Base-by-base conservation (phyloP, 2,329 filamentous ascomycete genomes). In the Neopestalotiopsis clavispora region DNA sequence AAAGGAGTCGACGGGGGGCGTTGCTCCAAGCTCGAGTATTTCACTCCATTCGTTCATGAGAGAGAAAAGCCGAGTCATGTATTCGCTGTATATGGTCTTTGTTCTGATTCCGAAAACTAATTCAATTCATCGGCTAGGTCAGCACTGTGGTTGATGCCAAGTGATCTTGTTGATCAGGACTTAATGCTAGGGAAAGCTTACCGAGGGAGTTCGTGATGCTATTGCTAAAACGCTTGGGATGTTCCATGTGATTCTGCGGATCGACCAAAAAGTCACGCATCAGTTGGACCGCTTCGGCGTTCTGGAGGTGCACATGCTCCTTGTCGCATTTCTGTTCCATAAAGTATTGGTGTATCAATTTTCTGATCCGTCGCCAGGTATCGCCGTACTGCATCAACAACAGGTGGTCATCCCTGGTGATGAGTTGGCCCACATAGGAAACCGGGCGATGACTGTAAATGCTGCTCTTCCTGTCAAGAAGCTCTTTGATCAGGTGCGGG, bases 241-340 rank as follows among this genome's bases (percentile, higher is more conserved):
- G 84, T 38, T 78, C 67, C 83, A 86, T 85, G 60, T 82, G 79
- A n/a, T 83, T 69, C 32, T 80, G 77, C 0, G 84, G 84, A 0
- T 75, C 68, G 0, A 77, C 60, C 17, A 83, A 68, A 69, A 83
- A 83, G 70, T 87, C 85, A 10, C 76, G 72, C 4, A 86, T 68
- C 78, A 87, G 81, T 73, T 87, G 84, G 2, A 76, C 75, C 0
- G 80, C 81, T 72, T 88, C 86, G 0, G 85, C 85, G 67, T 87
- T 77, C 56, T 82, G 77, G 0, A 86, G 65, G 0, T 75, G 69
- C 3, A 82, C 67, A 70, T 87, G 81, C 7, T 82, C 68, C 52
- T 80, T 81, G 45, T 85, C 82, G 17, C 82, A 77, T 69, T 81
- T 79, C 13, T 75, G 77, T 72, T 86, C 84, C 73, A 79, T 85